A percentile compares a stretch with the other conserved stretches of the same genome.
phyloP scores from a whole-genome alignment of 257 asterid species.

The Lycium ferocissimum region DNA sequence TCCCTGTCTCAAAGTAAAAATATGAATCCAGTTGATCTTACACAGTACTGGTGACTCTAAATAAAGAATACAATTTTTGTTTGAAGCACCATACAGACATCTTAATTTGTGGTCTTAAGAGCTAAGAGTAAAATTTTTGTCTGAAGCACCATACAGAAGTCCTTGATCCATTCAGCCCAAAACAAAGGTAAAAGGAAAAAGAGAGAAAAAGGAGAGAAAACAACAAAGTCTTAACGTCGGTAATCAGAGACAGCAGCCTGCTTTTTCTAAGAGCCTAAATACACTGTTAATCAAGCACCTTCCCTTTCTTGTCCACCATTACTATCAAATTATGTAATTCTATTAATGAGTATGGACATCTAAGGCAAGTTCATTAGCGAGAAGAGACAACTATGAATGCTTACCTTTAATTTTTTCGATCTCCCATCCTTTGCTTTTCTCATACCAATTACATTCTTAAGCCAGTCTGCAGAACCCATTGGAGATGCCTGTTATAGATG shows the following conservation, averaged over 20 bases:
- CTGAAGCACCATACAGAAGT: not conserved
- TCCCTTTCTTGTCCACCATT: not conserved
- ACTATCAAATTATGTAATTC: not conserved
- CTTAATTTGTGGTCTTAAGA: not conserved
- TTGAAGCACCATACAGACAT: too few relatives aligned
- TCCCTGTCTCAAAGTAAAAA: conserved; percentile 48
- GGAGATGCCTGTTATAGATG: conserved; percentile 39
- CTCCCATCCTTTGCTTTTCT: conserved; percentile 60
- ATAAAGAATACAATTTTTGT: not conserved
- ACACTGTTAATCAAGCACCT: not conserved
- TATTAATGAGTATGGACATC: not conserved
- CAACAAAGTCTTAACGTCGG: not conserved
- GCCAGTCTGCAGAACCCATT: conserved; percentile 84
- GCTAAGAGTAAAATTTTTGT: not conserved
- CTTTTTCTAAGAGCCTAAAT: not conserved
- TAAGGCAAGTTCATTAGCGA: not conserved
- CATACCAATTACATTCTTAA: conserved; percentile 70
- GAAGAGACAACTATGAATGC: conserved; percentile 4
- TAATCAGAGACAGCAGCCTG: not conserved
- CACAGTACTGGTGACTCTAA: not conserved
- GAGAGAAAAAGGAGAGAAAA: not conserved
- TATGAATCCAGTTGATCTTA: conserved; percentile 28
- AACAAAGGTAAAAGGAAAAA: not conserved
- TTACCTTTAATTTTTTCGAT: conserved; percentile 62
- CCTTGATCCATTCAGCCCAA: not conserved